Conservation (phyloP, 2,329 filamentous ascomycete genomes). For the Akanthomyces uredinophilus region DNA sequence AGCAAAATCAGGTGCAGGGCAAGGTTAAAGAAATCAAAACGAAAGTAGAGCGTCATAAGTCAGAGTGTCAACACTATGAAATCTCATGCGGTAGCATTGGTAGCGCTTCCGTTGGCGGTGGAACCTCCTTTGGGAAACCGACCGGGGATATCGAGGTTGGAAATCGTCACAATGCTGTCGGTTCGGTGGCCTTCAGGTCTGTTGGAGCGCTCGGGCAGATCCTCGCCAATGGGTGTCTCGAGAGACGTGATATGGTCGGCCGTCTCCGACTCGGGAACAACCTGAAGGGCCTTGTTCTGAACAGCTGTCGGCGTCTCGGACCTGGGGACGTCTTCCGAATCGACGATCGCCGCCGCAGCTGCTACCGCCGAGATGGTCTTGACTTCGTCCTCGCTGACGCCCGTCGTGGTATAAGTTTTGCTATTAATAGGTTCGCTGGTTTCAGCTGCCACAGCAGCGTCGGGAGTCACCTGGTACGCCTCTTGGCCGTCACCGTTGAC, state of each 20-base stretch:
- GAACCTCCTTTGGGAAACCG: constrained; percentile 52
- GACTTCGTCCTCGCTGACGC: background rate
- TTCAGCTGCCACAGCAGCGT: background rate
- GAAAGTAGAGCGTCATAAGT: constrained; percentile 1
- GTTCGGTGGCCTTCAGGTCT: constrained; percentile 25
- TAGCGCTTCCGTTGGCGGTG: constrained; percentile 38
- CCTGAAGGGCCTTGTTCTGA: constrained; percentile 8
- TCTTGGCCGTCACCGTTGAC: constrained; percentile 10
- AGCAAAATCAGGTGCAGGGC: background rate
- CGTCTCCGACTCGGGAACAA: constrained; percentile 17
- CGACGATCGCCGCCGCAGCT: constrained; percentile 5
- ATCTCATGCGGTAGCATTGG: constrained; percentile 46
- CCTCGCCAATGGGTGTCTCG: constrained; percentile 14
- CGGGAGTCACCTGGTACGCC: constrained; percentile 3
- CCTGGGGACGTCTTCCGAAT: background rate
- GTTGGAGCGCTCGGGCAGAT: constrained; percentile 11
- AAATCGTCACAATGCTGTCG: constrained; percentile 51
- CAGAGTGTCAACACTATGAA: constrained; percentile 30
- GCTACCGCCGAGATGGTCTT: constrained; percentile 1
- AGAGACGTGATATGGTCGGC: constrained; percentile 15
- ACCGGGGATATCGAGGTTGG: constrained; percentile 64
- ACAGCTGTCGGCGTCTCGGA: constrained; percentile 1
- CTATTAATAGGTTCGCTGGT: constrained; percentile 8
- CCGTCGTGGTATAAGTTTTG: constrained; percentile 17
- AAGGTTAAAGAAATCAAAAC: background rate